A percentile compares a stretch with the other conserved stretches of the same genome.
Conservation (phyloP, 2,329 filamentous ascomycete genomes). For the Emericellopsis atlantica region DNA sequence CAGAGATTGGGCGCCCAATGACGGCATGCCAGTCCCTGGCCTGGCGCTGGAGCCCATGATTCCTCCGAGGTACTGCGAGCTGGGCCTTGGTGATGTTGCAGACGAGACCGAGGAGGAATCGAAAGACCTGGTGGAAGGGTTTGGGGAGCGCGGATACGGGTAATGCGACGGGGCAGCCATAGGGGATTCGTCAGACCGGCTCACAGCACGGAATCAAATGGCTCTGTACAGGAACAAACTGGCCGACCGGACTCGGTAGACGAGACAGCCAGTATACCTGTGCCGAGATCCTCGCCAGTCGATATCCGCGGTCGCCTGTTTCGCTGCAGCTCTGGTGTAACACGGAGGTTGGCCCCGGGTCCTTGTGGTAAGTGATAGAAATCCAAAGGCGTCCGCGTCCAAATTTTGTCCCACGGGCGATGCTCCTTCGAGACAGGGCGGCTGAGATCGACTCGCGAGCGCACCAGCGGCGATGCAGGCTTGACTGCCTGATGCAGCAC, state of each 20-base stretch:
- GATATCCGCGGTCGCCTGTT: conserved; percentile 9
- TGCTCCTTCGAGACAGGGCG: too few species aligned
- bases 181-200: not conserved
- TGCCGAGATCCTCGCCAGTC: conserved; percentile 3
- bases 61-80: conserved; percentile 36
- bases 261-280: conserved; percentile 2
- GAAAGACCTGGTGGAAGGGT: conserved; percentile 48
- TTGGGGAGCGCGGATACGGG: conserved; percentile 47
- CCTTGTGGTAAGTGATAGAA: not conserved
- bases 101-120: conserved; percentile 53
- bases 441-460: too few species aligned
- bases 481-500: too few species aligned
- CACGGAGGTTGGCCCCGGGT: conserved; percentile 3
- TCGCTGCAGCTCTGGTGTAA: conserved; percentile 10
- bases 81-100: conserved; percentile 43
- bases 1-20: conserved; percentile 39
- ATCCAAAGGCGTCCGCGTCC: not conserved
- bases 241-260: conserved; percentile 4
- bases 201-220: too few species aligned
- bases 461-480: too few species aligned
- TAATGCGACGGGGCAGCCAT: conserved; percentile 45
- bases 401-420: not conserved
- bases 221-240: too few species aligned
- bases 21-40: conserved; percentile 32
- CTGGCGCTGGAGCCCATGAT: conserved; percentile 39